phyloP scores from a whole-genome alignment of 2,329 filamentous ascomycete species.

The Chrysoporthe deuterocubensis region DNA sequence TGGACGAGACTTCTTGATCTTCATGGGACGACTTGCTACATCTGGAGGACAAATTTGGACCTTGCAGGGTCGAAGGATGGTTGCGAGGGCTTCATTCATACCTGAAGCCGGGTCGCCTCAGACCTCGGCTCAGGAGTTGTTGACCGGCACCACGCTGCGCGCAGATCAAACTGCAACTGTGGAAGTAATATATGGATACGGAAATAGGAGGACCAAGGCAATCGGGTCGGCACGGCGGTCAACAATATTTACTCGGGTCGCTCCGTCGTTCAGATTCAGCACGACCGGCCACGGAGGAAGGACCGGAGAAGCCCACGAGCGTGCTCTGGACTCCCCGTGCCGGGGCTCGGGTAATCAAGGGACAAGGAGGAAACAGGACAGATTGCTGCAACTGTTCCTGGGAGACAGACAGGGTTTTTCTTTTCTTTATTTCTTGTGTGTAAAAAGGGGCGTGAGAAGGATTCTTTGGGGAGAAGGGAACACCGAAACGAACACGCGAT shows the following conservation, averaged over 20 bases:
- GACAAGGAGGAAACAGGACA: constrained; percentile 20
- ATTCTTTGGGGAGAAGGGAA: constrained; percentile 3
- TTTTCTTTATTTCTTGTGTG: constrained; percentile 28
- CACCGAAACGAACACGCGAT: constrained; percentile 17
- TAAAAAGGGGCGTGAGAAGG: constrained; percentile 24
- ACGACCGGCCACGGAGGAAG: constrained; percentile 11
- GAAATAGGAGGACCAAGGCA: constrained; percentile 12
- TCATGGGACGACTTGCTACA: constrained; percentile 1
- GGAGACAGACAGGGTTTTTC: constrained; percentile 12
- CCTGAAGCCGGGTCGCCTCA: too few species aligned
- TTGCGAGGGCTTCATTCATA: background rate
- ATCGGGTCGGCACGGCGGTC: constrained; percentile 18
- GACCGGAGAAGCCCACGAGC: constrained; percentile 5
- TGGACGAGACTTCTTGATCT: constrained; percentile 8
- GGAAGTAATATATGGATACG: constrained; percentile 17
- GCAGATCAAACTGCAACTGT: constrained; percentile 5
- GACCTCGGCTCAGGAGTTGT: too few species aligned
- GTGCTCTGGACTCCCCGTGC: constrained; percentile 2
- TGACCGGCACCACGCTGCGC: background rate
- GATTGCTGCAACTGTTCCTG: constrained; percentile 19
- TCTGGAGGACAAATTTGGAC: background rate
- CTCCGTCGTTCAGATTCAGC: constrained; percentile 2
- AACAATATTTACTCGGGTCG: constrained; percentile 8
- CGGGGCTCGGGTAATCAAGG: constrained; percentile 6
- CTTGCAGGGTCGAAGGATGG: constrained; percentile 1